A percentile compares a stretch with the other conserved stretches of the same genome.
These are phyloP conservation scores for Phanerochaete carnosa DNA, from an alignment of 768 basidiomycete genomes.

Conservation along the genomic window DNA sequence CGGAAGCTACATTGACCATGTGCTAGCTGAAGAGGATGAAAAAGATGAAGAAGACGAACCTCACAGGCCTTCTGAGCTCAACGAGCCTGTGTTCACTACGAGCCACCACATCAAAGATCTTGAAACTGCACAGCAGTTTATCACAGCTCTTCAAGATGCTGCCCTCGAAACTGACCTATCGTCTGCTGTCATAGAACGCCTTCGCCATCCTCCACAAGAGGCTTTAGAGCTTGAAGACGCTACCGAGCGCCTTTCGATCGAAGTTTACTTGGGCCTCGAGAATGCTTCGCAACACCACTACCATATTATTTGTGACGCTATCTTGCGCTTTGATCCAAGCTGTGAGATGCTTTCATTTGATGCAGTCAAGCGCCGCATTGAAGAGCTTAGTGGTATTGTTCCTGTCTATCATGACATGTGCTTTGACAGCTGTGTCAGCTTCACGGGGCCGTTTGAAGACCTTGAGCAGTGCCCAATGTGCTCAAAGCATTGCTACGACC, in stretches of 20 bases:
- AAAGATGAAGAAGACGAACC: no score
- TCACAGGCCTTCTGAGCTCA: no score
- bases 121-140: constrained; percentile 3
- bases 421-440: constrained; percentile 8
- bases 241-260: constrained; percentile 29
- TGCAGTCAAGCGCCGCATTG: constrained; percentile 5
- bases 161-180: constrained; percentile 1
- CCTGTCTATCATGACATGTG: constrained; percentile 12
- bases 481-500: constrained; percentile 13
- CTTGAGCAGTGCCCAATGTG: constrained; percentile 18
- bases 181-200: not conserved
- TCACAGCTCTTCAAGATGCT: not conserved
- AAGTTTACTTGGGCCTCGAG: constrained; percentile 27
- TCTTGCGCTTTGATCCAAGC: constrained; percentile 25
- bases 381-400: constrained; percentile 9
- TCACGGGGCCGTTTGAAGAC: constrained; percentile 9
- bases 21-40: no score
- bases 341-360: constrained; percentile 8
- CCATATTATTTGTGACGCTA: constrained; percentile 18
- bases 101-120: not conserved
- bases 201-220: constrained; percentile 8
- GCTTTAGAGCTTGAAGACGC: not conserved
- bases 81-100: no score
- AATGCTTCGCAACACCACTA: constrained; percentile 33
- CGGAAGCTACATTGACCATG: no score